Percentiles rank a stretch among this genome's conserved stretches.
phyloP scores from a whole-genome alignment of 106 monocot species.

The Dendrobium huoshanense region DNA sequence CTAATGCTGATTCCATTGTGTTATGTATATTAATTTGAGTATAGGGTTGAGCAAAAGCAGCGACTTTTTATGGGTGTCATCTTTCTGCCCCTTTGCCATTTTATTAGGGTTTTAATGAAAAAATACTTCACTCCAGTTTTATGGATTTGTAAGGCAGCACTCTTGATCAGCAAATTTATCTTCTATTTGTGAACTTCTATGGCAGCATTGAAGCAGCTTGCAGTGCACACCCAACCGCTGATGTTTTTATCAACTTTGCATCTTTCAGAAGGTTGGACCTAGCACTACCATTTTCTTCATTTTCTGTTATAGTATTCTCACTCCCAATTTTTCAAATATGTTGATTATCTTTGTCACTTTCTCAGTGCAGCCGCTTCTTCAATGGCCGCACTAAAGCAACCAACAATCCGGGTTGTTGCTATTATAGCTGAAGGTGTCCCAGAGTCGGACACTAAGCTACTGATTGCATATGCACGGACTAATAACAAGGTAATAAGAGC shows the following conservation, averaged over 20 bases:
- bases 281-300: not conserved
- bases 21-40: not conserved
- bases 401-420: conserved; percentile 59
- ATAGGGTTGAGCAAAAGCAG: not conserved
- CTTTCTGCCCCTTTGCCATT: not conserved
- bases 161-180: conserved; percentile 1
- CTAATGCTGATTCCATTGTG: not conserved
- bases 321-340: not conserved
- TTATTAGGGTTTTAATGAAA: not conserved
- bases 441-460: conserved; percentile 53
- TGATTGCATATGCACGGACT: conserved; percentile 57
- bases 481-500: conserved; percentile 61
- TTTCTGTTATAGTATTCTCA: not conserved
- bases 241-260: conserved; percentile 99
- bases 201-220: conserved; percentile 90
- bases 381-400: conserved; percentile 63
- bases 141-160: too few species aligned
- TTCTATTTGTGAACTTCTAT: conserved; percentile 6
- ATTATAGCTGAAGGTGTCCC: conserved; percentile 83
- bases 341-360: conserved; percentile 15
- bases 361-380: conserved; percentile 72
- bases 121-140: not conserved
- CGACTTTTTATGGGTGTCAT: not conserved
- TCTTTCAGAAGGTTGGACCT: conserved; percentile 79
- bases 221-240: conserved; percentile 84